Base-by-base conservation (phyloP, 2,329 filamentous ascomycete genomes). In the Colletotrichum karsti region DNA sequence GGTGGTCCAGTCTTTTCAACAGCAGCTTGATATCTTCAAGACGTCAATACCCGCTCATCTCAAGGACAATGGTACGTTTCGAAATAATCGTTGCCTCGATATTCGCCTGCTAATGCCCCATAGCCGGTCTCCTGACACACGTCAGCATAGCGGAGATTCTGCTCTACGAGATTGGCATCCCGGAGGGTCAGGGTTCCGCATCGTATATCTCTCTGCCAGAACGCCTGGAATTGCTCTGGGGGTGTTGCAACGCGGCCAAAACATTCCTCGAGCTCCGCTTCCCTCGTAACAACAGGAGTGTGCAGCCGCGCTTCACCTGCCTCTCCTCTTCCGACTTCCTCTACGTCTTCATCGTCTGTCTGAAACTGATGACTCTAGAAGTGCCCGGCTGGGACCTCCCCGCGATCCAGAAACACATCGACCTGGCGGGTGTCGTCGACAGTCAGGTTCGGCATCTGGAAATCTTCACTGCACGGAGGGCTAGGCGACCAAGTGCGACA, bases 251-350 rank as follows among this genome's bases (percentile, higher is more conserved):
- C 4, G 77, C 83, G 3, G 78, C 83, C 13, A 78, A 78, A 51
- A 72, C 75, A 4, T 84, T 83, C 69, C 79, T 86, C 67, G 71
- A 74, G 30, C 69, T 77, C 7, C 80, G 79, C n/a, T 78, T 80
- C 54, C 70, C 73, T 5, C 48, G 28, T 6, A 35, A 63, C 13
- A 50, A 57, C 53, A 15, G 13, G 12, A 74, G 79, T 65, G 61
- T 77, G 1, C 73, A 74, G 30, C 84, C 83, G 20, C 78, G 77
- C 13, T 83, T 82, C 63, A 74, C 83, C 13, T 81, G 80, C 71
- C 77, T 86, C 59, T 78, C 79, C 13, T 79, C 81, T 8, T 85
- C 83, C 22, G 85, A 87, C 72, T 79, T 84, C 50, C 78, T 83
- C 55, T 86, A 82, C 70, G 77, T 80, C 30, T 79, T 86, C 70